Conservation (phyloP, 768 basidiomycete species). For the Phaeolepiota aurea region DNA sequence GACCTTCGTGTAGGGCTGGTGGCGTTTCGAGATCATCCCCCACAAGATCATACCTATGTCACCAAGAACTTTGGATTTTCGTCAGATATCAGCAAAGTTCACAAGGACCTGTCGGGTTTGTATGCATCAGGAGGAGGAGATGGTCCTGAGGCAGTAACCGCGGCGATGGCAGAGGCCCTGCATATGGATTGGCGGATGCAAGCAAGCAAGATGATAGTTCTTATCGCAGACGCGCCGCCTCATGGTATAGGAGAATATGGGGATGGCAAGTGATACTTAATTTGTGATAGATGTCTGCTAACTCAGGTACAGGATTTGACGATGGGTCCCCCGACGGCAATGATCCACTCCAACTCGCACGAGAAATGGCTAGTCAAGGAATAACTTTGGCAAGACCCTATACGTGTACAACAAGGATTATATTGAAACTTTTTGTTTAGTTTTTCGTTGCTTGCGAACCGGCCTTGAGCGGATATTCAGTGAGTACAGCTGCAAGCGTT, state of each 20-base stretch:
- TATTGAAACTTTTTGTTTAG: constrained; percentile 28
- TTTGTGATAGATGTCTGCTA: constrained; percentile 7
- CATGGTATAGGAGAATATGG: constrained; percentile 97
- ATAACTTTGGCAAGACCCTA: constrained; percentile 70
- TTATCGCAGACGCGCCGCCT: constrained; percentile 96
- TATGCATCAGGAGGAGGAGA: constrained; percentile 91
- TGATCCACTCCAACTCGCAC: constrained; percentile 81
- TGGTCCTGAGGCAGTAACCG: constrained; percentile 95
- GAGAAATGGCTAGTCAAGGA: constrained; percentile 85
- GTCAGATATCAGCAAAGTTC: constrained; percentile 82
- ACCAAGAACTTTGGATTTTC: constrained; percentile 93
- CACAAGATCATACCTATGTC: constrained; percentile 93
- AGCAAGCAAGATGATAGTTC: constrained; percentile 92
- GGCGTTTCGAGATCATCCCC: constrained; percentile 95
- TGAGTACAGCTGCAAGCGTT: constrained; percentile 29
- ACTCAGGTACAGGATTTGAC: constrained; percentile 61
- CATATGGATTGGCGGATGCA: constrained; percentile 85
- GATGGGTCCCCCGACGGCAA: constrained; percentile 91
- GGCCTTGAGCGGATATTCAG: constrained; percentile 86
- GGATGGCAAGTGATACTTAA: constrained; percentile 53
- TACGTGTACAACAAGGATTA: constrained; percentile 3
- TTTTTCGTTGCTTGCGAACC: constrained; percentile 99
- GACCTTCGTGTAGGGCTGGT: constrained; percentile 89
- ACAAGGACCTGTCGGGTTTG: constrained; percentile 71
- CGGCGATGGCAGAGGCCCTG: constrained; percentile 79